Base-by-base conservation (phyloP, 1,139 yeast genomes). In the Arxiozyma bovina region DNA sequence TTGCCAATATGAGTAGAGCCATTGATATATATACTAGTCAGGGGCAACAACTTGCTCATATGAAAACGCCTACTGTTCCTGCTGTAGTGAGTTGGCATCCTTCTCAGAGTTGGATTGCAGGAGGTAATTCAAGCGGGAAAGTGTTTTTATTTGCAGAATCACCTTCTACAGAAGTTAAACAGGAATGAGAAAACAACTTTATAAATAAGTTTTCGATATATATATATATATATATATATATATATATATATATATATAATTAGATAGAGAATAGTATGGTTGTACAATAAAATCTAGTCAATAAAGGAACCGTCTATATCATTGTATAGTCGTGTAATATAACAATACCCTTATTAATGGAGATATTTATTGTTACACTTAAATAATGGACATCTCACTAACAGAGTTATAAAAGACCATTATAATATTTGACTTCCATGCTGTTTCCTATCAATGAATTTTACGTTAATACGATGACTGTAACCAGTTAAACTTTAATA, bases 51-150 rank as follows among this genome's bases (percentile, higher is more conserved):
- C 66, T 91, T 27, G 95, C 91, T 1, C 96, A 88, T 66, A 62
- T 74, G 47, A 80, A 87, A 70, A 87, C 96, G 0, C 90, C 96
- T 0, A 71, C 73, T 15, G 96, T 93, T 0, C 98, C 98, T 1
- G 97, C 98, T 0, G 97, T 87, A 1, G 77, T 82, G 23, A 75
- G 81, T 23, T 77, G 93, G 72, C 98, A 93, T 68, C 96, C 93
- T 2, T 79, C 87, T 1, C 78, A 84, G 63, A 89, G 91, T 68
- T 90, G 97, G 96, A 74, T 87, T 3, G 90, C 81, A 1, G 99
- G 98, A 2, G 98, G 96, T 9, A 87, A 91, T 60, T 95, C 96
- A 27, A 87, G 94, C 64, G 98, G 98, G n/a, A 90, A 90, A 66
- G 82, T 84, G 0, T 88, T 86, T 67, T 68, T 90, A 54, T 85